Conservation (phyloP, 352 stramenopile genomes). For the Globisporangium irregulare region DNA sequence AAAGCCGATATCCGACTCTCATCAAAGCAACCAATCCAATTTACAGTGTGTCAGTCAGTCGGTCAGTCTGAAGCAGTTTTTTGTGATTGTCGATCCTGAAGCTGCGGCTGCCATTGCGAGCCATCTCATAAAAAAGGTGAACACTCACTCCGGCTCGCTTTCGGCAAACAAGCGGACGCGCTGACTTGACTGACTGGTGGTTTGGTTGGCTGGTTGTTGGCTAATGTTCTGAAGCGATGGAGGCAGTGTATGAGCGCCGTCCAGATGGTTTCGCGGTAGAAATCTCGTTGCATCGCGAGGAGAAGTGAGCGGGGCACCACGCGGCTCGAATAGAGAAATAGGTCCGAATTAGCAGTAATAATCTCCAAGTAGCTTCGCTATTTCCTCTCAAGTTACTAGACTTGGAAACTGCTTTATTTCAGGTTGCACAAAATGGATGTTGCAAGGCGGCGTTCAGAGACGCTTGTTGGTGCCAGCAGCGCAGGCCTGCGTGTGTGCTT, state of each 20-base stretch:
- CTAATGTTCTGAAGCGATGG: slow-evolving; percentile 11
- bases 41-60: not conserved
- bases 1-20: slow-evolving; percentile 4
- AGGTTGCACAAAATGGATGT: not conserved
- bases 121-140: not conserved
- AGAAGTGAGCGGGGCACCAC: not conserved
- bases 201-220: not conserved
- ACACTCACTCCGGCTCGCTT: not conserved
- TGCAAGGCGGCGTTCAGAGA: not conserved
- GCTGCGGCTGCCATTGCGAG: not conserved
- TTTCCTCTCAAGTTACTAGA: not conserved
- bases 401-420: not conserved
- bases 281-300: slow-evolving; percentile 4
- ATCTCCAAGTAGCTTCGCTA: not conserved
- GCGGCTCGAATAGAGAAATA: slow-evolving; percentile 10
- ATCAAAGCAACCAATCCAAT: not conserved
- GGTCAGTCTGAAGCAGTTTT: not conserved
- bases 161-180: not conserved
- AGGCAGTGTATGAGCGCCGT: slow-evolving; percentile 1
- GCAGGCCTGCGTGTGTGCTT: not conserved
- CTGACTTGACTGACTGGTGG: slow-evolving; percentile 3
- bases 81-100: slow-evolving; percentile 1
- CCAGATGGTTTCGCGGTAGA: slow-evolving; percentile 7
- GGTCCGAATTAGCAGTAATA: not conserved
- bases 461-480: not conserved